A percentile compares a stretch with the other conserved stretches of the same genome.
These are phyloP conservation scores for Meira miltonrushii DNA, from an alignment of 1,284 basidiomycete species.

Conservation along the genomic window DNA sequence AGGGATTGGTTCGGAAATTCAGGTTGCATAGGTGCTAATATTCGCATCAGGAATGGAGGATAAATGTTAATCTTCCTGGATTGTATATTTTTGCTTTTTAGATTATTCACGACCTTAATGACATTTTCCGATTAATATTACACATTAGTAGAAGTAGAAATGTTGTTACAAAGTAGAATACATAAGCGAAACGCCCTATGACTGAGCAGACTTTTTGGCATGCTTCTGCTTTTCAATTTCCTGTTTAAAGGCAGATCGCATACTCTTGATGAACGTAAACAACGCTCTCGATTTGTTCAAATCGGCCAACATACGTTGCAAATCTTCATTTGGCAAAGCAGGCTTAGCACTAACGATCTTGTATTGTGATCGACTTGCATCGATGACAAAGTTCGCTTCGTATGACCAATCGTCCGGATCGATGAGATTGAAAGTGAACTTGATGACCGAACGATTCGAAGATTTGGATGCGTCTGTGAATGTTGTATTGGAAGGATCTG, in stretches of 20 bases:
- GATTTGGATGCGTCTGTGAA: slow-evolving; percentile 20
- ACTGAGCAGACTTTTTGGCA: background rate
- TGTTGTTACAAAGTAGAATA: background rate
- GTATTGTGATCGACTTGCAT: slow-evolving; percentile 27
- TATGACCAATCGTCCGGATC: slow-evolving; percentile 30
- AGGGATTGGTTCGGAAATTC: slow-evolving; percentile 10
- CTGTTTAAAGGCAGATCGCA: slow-evolving; percentile 29
- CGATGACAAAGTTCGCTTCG: slow-evolving; percentile 36
- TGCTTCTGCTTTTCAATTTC: slow-evolving; percentile 16
- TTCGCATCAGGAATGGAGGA: slow-evolving; percentile 6
- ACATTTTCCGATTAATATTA: background rate
- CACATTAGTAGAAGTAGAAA: background rate
- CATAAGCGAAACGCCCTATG: background rate
- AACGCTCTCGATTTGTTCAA: slow-evolving; percentile 34
- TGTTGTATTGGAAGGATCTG: no score
- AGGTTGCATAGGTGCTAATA: slow-evolving; percentile 1
- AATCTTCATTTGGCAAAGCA: slow-evolving; percentile 1
- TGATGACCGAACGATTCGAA: slow-evolving; percentile 15
- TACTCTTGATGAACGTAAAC: slow-evolving; percentile 33
- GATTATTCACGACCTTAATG: background rate
- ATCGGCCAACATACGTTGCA: slow-evolving; percentile 16
- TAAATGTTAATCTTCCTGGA: background rate
- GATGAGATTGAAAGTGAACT: slow-evolving; percentile 38
- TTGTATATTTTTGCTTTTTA: background rate
- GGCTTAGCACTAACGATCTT: slow-evolving; percentile 9